A percentile compares a stretch with the other conserved stretches of the same genome.
Evolutionary conservation across 2,329 filamentous ascomycete species (phyloP).

Genomic region (Aureobasidium pullulans): DNA sequence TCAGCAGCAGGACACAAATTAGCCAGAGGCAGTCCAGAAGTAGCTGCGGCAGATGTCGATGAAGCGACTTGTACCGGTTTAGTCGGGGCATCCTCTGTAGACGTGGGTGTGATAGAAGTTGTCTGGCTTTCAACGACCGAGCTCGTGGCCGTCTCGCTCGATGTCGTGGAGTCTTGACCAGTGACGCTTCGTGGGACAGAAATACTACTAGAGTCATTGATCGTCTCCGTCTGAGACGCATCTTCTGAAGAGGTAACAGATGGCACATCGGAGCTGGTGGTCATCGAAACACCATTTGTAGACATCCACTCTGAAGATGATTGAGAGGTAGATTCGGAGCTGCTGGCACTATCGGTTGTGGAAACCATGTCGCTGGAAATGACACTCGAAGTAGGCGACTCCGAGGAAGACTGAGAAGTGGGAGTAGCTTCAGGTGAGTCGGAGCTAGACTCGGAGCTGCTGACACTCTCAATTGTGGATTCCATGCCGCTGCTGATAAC

Average conservation of each 20-base stretch:
- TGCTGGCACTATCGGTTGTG: too few relatives aligned
- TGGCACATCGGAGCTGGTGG: background rate
- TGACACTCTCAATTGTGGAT: too few relatives aligned
- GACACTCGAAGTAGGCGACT: too few relatives aligned
- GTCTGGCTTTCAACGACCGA: background rate
- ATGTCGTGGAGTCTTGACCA: background rate
- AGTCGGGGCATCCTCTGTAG: background rate
- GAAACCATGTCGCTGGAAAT: too few relatives aligned
- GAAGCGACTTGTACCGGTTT: background rate
- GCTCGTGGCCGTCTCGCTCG: background rate
- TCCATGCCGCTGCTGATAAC: too few relatives aligned
- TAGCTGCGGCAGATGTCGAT: background rate
- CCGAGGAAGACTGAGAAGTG: background rate
- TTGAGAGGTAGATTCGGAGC: background rate
- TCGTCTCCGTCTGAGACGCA: background rate
- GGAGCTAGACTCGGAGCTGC: background rate
- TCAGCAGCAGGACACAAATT: slow-evolving; percentile 16
- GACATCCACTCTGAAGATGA: background rate
- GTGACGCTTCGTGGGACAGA: background rate
- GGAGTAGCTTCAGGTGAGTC: background rate
- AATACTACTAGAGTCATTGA: background rate
- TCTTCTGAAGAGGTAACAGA: background rate
- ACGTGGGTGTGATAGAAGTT: background rate
- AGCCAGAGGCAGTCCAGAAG: slow-evolving; percentile 13
- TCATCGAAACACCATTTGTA: background rate